phyloP scores from a whole-genome alignment of 495 filamentous ascomycete genomes.

The Cercophora newfieldiana region DNA sequence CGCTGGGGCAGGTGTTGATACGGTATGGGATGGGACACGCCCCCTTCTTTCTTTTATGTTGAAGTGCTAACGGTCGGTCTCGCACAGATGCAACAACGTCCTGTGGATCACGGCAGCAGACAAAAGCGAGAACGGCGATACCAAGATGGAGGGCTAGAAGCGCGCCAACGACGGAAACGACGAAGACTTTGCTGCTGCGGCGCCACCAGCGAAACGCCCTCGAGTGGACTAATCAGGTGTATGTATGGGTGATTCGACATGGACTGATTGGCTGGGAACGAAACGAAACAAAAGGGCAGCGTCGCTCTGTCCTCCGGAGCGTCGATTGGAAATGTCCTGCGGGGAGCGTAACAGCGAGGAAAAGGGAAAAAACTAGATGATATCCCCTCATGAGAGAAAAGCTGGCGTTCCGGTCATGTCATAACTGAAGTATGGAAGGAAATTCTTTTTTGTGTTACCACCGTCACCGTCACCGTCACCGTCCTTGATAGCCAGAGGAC shows the following conservation, averaged over 20 bases:
- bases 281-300: not conserved
- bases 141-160: constrained; percentile 62
- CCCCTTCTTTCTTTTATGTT: constrained; percentile 5
- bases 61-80: not conserved
- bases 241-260: not conserved
- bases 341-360: too few relatives aligned
- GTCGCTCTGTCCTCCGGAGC: not conserved
- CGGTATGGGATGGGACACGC: constrained; percentile 67
- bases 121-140: constrained; percentile 55
- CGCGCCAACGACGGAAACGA: not conserved
- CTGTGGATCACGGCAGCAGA: constrained; percentile 80
- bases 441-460: not conserved
- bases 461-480: not conserved
- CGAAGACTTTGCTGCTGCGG: not conserved
- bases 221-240: not conserved
- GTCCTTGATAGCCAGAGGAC: not conserved
- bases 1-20: constrained; percentile 87
- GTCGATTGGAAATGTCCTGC: not conserved
- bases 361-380: not conserved
- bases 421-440: not conserved
- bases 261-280: not conserved
- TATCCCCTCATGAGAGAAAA: not conserved
- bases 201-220: not conserved
- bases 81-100: constrained; percentile 70
- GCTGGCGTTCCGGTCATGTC: constrained; percentile 8